Conservation (phyloP, 192 early-diverging fungal genomes). For the Rhizoclosmatium sp. region DNA sequence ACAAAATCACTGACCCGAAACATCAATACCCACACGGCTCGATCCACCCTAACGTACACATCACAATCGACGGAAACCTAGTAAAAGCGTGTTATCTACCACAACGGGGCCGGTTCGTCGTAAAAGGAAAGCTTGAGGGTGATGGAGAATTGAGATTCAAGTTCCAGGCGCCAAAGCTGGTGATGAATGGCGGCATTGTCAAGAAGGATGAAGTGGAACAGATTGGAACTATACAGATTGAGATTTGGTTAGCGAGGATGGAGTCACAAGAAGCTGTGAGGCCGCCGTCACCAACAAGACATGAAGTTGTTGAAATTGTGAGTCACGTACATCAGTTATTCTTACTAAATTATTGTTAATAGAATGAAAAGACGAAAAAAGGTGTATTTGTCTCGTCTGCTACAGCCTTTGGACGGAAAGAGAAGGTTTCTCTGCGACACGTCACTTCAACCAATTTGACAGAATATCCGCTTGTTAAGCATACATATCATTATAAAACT, state of each 20-base stretch:
- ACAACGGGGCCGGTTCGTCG: background rate
- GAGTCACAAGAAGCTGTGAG: background rate
- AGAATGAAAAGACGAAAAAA: conserved; percentile 30
- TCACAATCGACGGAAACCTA: conserved; percentile 8
- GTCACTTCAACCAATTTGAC: background rate
- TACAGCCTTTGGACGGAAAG: background rate
- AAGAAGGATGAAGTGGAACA: background rate
- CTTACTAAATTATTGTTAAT: background rate
- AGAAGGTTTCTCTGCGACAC: background rate
- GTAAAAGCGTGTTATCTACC: background rate
- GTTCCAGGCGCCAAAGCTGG: conserved; percentile 12
- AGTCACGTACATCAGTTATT: background rate
- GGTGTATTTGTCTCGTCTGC: conserved; percentile 17
- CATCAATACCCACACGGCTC: background rate
- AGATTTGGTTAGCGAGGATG: background rate
- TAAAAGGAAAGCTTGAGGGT: background rate
- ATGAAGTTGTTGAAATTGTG: conserved; percentile 6
- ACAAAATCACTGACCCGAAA: background rate
- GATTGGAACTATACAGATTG: background rate
- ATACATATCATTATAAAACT: conserved; percentile 27
- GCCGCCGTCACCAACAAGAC: background rate
- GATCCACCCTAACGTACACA: background rate
- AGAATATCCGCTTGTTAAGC: background rate
- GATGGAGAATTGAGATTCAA: background rate
- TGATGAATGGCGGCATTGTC: conserved; percentile 2